Base-by-base conservation (phyloP, 1,139 yeast species). In the Candida pseudoviswanathii region DNA sequence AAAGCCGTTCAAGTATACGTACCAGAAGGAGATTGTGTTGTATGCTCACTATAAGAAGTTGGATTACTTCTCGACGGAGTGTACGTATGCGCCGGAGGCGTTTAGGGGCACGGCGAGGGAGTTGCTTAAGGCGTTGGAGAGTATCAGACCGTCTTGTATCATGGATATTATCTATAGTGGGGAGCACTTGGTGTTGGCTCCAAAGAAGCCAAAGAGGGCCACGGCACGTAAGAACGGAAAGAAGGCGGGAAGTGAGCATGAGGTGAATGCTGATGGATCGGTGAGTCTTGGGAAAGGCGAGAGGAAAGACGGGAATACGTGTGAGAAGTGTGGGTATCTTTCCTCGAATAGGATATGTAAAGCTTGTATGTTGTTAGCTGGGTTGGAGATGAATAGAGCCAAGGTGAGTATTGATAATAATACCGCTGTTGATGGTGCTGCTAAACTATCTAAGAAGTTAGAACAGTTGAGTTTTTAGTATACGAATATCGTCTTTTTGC, bases 41-140 rank as follows among this genome's bases (percentile, higher is more conserved):
- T 95, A 95, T 70, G 99, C 99, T 2, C 99, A 95, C 64, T 95
- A 90, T 72, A 92, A 91, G 69, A 88, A 91, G 61, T 77, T 95
- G 48, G 99, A 95, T 66, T 95, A 95, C 66, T 95, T 95, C 64
- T 88, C 97, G 4, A 95, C 99, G 0, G 99, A 95, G 63, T 95
- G 99, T 67, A 86, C 97, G 0, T 95, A 95, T 69, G 96, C 99
- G 0, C 98, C 99, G 1, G 99, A 95, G 65, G 98, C 99, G 0
- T 95, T 95, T 63, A 76, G 99, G 58, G 99, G 99, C 8, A 95
- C 99, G 0, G 97, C 99, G 0, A 80, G 99, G 60, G 94, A 91
- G 51, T 75, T 94, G 37, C 83, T 95, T 73, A 94, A 94, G 66
- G 89, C 91, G 52, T 72, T 95, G 49, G 99, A 94, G 63, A 83